Conservation (phyloP, 306 rosid genomes). For the Vicia faba region DNA sequence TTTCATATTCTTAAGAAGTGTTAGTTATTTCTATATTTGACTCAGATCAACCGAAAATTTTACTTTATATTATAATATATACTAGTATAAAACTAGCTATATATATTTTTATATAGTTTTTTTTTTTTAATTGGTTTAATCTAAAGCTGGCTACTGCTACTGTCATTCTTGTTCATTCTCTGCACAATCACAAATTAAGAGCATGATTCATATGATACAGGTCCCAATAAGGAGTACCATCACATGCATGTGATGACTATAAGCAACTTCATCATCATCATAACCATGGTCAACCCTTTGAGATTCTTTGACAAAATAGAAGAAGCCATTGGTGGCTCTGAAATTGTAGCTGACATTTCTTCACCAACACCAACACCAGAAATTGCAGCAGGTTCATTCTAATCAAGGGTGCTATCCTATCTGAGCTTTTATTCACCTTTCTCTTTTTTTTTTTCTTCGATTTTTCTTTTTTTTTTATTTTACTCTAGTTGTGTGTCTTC, state of each 20-base stretch:
- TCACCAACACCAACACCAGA: conserved; percentile 2
- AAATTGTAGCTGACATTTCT: conserved; percentile 36
- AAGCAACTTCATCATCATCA: conserved; percentile 18
- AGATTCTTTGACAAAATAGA: conserved; percentile 39
- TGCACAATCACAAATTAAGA: conserved; percentile 40
- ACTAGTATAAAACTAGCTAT: not conserved
- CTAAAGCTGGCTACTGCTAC: conserved; percentile 47
- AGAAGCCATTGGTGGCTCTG: conserved; percentile 42
- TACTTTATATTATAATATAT: conserved; percentile 35
- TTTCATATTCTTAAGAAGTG: conserved; percentile 34
- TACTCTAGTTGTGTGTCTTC: conserved; percentile 45
- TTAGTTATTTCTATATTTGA: not conserved
- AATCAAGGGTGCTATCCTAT: conserved; percentile 74
- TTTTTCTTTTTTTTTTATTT: not conserved
- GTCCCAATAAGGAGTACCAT: conserved; percentile 34
- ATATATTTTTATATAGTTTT: not conserved
- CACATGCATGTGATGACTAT: conserved; percentile 42
- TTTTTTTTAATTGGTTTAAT: conserved; percentile 19
- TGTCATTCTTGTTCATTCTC: conserved; percentile 48
- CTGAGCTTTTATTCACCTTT: conserved; percentile 66
- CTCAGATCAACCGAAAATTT: conserved; percentile 16
- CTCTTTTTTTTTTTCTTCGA: not conserved
- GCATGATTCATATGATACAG: conserved; percentile 44
- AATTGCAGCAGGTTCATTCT: conserved; percentile 28
- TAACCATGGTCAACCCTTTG: conserved; percentile 42